Base-by-base conservation (phyloP, 148 eudicot species). In the Limonium bicolor region DNA sequence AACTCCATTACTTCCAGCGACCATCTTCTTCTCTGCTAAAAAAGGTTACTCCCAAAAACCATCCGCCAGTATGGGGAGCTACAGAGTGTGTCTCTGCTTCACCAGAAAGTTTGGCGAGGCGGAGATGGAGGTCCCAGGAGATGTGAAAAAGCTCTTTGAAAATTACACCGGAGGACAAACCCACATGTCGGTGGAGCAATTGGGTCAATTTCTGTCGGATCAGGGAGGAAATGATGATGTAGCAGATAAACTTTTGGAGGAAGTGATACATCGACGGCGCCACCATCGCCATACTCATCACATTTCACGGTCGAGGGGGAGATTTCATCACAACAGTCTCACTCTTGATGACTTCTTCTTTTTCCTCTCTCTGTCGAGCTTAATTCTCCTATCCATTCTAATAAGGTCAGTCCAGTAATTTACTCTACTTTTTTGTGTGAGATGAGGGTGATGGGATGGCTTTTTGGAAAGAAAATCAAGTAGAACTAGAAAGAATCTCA, bases 301-400 rank as follows among this genome's bases (percentile, higher is more conserved):
- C 48, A 64, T 75, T 59, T 60, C 73, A 3, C 62, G 57, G 30
- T 6, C 22, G 10, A 25, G 45, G 26, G 29, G 28, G 21, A 76
- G 60, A 71, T 78, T 61, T 34, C 66, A 61, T 3, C 56, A 75
- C 32, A 60, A 41, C 23, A 31, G 60, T 37, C 69, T 86, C n/a
- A 57, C 75, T 17, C 61, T 86, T 19, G 96, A 86, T 0, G 96
- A 86, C 54, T 86, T 86, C 47, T 75, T 75, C 40, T 63, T 63
- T 16, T 76, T 23, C 50, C 67, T 86, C 26, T 76, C 61, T 68
- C 73, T 0, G 50, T 48, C 52, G 82, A 78, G 22, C 78, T 82
- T 17, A 86, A 86, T 30, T 72, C 94, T 8, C 82, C 94, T 2
- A 66, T 73, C 35, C 29, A 37, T 14, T 45, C 81, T 59, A 6